Evolutionary conservation across 176 grass and related monocot genomes (phyloP).

Genomic region (Neostapfia colusana): DNA sequence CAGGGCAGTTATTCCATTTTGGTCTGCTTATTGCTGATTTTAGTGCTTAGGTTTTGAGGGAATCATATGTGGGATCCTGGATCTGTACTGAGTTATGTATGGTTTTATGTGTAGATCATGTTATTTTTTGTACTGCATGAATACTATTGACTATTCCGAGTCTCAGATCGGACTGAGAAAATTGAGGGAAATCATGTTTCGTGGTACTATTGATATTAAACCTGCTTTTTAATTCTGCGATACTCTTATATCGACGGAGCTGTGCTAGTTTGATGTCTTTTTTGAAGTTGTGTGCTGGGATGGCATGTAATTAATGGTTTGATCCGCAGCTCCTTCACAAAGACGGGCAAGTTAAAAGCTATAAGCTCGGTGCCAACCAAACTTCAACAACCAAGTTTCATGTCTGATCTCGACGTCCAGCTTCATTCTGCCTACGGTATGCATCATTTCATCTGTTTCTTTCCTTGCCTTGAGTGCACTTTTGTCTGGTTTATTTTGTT

Average conservation of each 20-base stretch:
- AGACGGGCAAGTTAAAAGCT: constrained; percentile 24
- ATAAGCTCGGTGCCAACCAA: constrained; percentile 39
- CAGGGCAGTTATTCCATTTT: background rate
- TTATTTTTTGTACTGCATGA: background rate
- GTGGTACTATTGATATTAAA: too few species aligned
- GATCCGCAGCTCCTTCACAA: constrained; percentile 38
- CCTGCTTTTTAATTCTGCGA: background rate
- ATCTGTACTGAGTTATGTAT: background rate
- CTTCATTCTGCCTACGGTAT: constrained; percentile 71
- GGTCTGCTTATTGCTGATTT: background rate
- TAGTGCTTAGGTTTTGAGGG: background rate
- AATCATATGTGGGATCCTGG: background rate
- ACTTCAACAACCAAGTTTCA: constrained; percentile 64
- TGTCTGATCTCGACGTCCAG: constrained; percentile 78
- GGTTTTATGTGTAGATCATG: too few species aligned
- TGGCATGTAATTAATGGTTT: background rate
- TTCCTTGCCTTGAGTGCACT: background rate
- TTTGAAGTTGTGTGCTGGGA: background rate
- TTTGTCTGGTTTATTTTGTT: background rate
- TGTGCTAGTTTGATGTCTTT: background rate
- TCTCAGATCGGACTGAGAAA: background rate
- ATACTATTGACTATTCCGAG: background rate
- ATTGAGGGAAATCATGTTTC: too few species aligned
- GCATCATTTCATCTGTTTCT: background rate
- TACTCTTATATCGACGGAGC: background rate